These are phyloP conservation scores for Aotearoamyces nothofagi DNA, from an alignment of 2,329 filamentous ascomycete genomes.

Conservation along the genomic window DNA sequence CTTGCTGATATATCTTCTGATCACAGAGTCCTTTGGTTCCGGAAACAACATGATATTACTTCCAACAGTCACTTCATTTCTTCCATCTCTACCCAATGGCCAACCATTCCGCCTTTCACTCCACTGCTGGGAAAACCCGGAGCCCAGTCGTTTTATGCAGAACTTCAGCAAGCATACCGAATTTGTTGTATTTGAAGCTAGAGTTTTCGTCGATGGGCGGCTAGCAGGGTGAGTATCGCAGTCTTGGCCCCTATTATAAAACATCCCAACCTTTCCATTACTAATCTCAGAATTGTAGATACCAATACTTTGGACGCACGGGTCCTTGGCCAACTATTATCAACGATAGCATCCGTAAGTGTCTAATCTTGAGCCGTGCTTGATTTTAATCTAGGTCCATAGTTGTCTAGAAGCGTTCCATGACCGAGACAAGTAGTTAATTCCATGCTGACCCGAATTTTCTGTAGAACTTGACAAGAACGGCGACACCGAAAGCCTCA, in stretches of 20 bases:
- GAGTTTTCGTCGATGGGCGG: conserved; percentile 53
- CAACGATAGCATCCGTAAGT: conserved; percentile 27
- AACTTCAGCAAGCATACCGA: conserved; percentile 40
- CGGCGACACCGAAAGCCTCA: conserved; percentile 44
- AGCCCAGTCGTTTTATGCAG: conserved; percentile 39
- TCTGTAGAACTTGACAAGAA: conserved; percentile 17
- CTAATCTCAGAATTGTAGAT: conserved; percentile 1
- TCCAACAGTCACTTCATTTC: conserved; percentile 57
- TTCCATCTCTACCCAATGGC: conserved; percentile 45
- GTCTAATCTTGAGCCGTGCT: neutral
- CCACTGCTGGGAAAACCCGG: conserved; percentile 54
- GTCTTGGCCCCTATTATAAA: too few relatives aligned
- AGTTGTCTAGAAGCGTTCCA: neutral
- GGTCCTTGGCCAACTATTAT: conserved; percentile 33
- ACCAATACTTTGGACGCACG: conserved; percentile 37
- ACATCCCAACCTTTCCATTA: conserved; percentile 1
- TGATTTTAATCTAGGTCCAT: neutral
- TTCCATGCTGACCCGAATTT: neutral
- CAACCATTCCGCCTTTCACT: conserved; percentile 57
- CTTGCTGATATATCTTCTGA: too few relatives aligned
- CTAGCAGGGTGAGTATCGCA: conserved; percentile 36
- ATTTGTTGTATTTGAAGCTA: conserved; percentile 44
- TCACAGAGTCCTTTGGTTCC: conserved; percentile 16
- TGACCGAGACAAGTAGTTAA: neutral
- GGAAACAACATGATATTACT: conserved; percentile 18